These are phyloP conservation scores for Pyricularia sp. DNA, from an alignment of 2,329 filamentous ascomycete genomes.

Conservation along the genomic window DNA sequence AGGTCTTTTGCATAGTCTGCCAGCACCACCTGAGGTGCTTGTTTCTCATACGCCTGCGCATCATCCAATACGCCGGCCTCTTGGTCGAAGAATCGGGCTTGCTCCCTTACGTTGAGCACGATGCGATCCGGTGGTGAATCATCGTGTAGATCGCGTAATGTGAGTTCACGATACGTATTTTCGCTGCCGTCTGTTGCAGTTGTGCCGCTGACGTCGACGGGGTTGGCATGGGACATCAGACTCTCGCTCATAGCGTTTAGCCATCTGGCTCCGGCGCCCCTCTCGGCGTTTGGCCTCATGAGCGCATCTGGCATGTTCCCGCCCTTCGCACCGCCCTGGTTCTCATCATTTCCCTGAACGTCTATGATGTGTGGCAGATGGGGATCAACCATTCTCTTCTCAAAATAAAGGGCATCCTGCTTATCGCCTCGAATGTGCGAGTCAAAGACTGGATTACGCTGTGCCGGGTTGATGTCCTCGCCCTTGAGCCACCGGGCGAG, in stretches of 20 bases:
- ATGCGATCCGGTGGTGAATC: conserved; percentile 68
- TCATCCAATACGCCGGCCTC: conserved; percentile 33
- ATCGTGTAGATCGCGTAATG: conserved; percentile 70
- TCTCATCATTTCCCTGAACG: conserved; percentile 87
- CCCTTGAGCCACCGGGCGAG: conserved; percentile 87
- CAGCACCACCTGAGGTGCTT: conserved; percentile 61
- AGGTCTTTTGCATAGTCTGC: conserved; percentile 55
- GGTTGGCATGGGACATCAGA: conserved; percentile 79
- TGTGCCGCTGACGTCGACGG: conserved; percentile 51
- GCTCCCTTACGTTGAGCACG: conserved; percentile 79
- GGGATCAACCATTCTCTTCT: conserved; percentile 46
- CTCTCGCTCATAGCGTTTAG: conserved; percentile 89
- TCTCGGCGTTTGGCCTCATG: conserved; percentile 66
- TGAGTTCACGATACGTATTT: conserved; percentile 63
- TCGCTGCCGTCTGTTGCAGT: conserved; percentile 61
- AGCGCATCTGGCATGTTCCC: conserved; percentile 86
- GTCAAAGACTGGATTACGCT: conserved; percentile 76
- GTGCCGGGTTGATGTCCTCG: conserved; percentile 71
- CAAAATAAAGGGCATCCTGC: conserved; percentile 47
- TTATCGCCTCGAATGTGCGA: conserved; percentile 58
- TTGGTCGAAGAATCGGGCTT: conserved; percentile 64
- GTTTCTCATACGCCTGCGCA: conserved; percentile 50
- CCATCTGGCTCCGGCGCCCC: conserved; percentile 80
- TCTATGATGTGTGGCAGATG: conserved; percentile 85
- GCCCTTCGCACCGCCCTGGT: conserved; percentile 70